Percentiles rank a stretch among this genome's conserved stretches.
These are phyloP conservation scores for Linnemannia schmuckeri DNA, from an alignment of 192 early-diverging fungal genomes.

Conservation along the genomic window DNA sequence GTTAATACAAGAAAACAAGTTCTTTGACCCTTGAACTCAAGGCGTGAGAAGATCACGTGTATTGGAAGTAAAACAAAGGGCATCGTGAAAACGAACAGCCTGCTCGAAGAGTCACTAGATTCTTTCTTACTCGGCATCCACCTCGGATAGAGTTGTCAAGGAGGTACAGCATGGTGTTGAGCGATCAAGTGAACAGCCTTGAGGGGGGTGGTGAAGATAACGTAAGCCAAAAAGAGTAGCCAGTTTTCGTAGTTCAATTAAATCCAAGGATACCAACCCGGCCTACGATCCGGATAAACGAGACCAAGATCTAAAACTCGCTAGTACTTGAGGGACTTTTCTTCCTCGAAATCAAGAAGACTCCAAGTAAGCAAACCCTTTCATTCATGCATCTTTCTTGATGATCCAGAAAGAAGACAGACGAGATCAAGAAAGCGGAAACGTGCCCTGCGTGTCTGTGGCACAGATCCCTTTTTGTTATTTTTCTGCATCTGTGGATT, in stretches of 20 bases:
- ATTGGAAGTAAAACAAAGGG: neutral
- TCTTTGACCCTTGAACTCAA: too few relatives aligned
- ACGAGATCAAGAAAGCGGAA: neutral
- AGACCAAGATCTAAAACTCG: neutral
- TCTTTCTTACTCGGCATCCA: too few relatives aligned
- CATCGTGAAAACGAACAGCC: too few relatives aligned
- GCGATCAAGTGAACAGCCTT: too few relatives aligned
- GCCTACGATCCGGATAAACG: neutral
- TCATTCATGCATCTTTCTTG: neutral
- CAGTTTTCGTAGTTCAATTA: neutral
- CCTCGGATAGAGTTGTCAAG: too few relatives aligned
- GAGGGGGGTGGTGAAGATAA: neutral
- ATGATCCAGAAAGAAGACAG: neutral
- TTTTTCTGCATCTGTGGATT: neutral
- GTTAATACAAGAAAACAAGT: too few relatives aligned
- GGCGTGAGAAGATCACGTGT: neutral
- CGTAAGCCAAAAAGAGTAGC: neutral
- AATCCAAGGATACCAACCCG: neutral
- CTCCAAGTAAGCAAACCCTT: neutral
- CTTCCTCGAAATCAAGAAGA: neutral
- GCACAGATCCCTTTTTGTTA: neutral
- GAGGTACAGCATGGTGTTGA: too few relatives aligned
- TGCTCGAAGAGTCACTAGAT: too few relatives aligned
- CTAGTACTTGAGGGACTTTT: neutral
- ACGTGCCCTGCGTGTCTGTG: neutral